These are phyloP conservation scores for Aspergillus carbonarius DNA, from an alignment of 2,329 filamentous ascomycete species.

Conservation along the genomic window DNA sequence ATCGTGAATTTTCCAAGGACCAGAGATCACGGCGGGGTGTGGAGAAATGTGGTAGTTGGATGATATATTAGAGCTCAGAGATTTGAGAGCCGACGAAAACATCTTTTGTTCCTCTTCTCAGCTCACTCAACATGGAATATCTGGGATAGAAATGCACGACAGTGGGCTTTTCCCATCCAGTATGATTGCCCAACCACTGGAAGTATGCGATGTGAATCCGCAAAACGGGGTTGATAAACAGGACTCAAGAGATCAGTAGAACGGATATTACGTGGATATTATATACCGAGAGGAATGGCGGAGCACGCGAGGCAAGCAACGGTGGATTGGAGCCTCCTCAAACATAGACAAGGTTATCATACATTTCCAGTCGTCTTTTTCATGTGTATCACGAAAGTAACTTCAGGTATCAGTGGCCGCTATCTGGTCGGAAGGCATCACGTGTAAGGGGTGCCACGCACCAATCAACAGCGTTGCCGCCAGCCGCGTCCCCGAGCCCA, in stretches of 20 bases:
- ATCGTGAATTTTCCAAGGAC: slow-evolving; percentile 97
- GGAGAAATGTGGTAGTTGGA: slow-evolving; percentile 84
- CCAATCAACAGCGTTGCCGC: not conserved
- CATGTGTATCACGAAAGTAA: not conserved
- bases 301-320: not conserved
- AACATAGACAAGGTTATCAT: not conserved
- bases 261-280: not conserved
- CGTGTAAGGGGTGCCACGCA: slow-evolving; percentile 6
- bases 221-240: not conserved
- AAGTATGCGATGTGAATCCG: not conserved
- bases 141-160: not conserved
- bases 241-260: not conserved
- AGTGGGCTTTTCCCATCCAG: not conserved
- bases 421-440: slow-evolving; percentile 5
- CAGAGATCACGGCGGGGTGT: slow-evolving; percentile 73
- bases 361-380: not conserved
- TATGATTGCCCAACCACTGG: not conserved
- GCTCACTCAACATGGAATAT: not conserved
- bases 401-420: slow-evolving; percentile 3
- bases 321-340: not conserved
- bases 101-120: slow-evolving; percentile 52
- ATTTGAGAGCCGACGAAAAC: slow-evolving; percentile 93
- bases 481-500: no score
- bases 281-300: not conserved
- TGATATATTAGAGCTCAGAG: slow-evolving; percentile 89